Evolutionary conservation across 83 land plant species (phyloP).

Genomic region (Picea engelmannii): DNA sequence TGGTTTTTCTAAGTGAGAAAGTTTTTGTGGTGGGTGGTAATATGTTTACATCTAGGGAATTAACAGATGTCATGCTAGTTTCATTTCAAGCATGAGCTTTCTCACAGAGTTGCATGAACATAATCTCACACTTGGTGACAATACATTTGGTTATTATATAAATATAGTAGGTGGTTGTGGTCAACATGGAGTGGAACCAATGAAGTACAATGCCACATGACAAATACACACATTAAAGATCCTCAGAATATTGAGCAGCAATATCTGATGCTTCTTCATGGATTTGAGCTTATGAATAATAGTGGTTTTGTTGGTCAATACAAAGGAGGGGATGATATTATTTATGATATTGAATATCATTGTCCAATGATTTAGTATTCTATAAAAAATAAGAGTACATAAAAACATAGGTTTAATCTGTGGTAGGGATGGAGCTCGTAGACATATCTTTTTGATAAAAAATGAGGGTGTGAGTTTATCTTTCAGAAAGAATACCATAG

Average conservation of each 20-base stretch:
- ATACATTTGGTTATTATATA: constrained; percentile 93
- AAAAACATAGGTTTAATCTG: constrained; percentile 88
- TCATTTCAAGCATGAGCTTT: constrained; percentile 99
- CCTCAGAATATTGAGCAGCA: constrained; percentile 98
- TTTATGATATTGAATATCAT: constrained; percentile 82
- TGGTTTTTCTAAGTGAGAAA: constrained; percentile 96
- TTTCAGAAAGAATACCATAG: constrained; percentile 86
- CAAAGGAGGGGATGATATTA: constrained; percentile 20
- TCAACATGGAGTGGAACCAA: constrained; percentile 89
- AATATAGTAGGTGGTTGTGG: constrained; percentile 98
- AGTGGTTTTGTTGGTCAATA: constrained; percentile 89
- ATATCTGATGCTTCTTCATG: constrained; percentile 77
- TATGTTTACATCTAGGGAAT: constrained; percentile 94
- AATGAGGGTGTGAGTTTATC: constrained; percentile 72
- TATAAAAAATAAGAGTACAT: constrained; percentile 92
- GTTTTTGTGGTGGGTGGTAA: constrained; percentile 99
- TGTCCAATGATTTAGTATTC: constrained; percentile 90
- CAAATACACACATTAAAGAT: constrained; percentile 71
- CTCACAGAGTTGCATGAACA: constrained; percentile 98
- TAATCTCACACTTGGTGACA: constrained; percentile 94
- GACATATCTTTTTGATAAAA: constrained; percentile 69
- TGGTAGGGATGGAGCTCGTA: constrained; percentile 81
- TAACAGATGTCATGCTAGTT: constrained; percentile 92
- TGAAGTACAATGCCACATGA: constrained; percentile 78
- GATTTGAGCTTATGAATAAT: constrained; percentile 73